These are phyloP conservation scores for Bryopsis sp. DNA, from an alignment of 139 green algal species.

Conservation along the genomic window DNA sequence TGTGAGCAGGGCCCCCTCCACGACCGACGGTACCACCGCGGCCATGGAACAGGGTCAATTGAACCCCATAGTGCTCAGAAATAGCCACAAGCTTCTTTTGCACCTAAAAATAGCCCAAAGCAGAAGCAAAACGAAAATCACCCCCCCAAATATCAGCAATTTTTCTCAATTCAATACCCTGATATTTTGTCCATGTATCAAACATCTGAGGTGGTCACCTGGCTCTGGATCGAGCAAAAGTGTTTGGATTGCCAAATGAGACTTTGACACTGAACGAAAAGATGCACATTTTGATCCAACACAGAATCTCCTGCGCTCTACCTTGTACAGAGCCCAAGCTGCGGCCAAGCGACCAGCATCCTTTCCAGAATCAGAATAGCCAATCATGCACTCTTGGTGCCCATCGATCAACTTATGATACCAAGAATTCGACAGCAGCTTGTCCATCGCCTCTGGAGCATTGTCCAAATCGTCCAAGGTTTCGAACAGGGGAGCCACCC, in stretches of 20 bases:
- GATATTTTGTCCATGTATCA: too few species aligned
- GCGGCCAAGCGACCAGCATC: slow-evolving; percentile 91
- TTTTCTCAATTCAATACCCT: too few species aligned
- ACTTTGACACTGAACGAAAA: too few species aligned
- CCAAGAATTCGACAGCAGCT: slow-evolving; percentile 51
- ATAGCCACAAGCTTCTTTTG: slow-evolving; percentile 49
- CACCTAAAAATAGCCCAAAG: slow-evolving; percentile 78
- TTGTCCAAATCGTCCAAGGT: slow-evolving; percentile 82
- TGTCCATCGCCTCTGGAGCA: slow-evolving; percentile 46
- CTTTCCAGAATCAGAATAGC: slow-evolving; percentile 93
- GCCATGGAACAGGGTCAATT: slow-evolving; percentile 94
- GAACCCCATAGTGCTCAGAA: slow-evolving; percentile 41
- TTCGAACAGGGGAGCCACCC: slow-evolving; percentile 94
- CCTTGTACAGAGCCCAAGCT: slow-evolving; percentile 85
- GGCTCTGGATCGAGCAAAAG: too few species aligned
- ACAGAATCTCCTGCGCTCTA: too few species aligned
- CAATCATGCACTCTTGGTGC: slow-evolving; percentile 45
- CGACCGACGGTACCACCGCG: slow-evolving; percentile 88
- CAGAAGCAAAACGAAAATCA: slow-evolving; percentile 84
- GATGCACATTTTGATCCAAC: too few species aligned
- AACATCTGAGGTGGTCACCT: too few species aligned
- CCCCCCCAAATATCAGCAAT: slow-evolving; percentile 94
- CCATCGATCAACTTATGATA: slow-evolving; percentile 52
- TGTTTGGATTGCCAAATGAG: too few species aligned
- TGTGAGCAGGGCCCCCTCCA: slow-evolving; percentile 83